Evolutionary conservation across 305 asterid genomes (phyloP).

Genomic region (Petunia hybrid): DNA sequence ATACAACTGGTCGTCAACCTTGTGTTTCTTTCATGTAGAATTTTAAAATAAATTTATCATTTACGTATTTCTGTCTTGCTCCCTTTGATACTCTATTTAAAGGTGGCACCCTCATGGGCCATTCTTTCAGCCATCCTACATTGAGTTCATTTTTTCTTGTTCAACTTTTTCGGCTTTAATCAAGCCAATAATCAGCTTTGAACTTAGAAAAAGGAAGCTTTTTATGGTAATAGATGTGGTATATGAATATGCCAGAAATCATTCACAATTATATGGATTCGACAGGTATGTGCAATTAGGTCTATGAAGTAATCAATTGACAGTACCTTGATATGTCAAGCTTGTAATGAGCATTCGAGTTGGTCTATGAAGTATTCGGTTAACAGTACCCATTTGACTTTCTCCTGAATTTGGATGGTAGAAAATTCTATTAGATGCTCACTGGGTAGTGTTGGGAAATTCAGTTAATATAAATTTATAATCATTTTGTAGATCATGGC

Average conservation of each 20-base stretch:
- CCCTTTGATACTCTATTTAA: background rate
- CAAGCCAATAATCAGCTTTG: too few relatives aligned
- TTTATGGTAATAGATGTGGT: too few relatives aligned
- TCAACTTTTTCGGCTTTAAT: background rate
- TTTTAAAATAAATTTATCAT: background rate
- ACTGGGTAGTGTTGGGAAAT: background rate
- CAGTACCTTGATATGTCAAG: background rate
- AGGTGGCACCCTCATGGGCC: background rate
- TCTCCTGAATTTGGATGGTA: background rate
- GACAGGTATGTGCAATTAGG: too few relatives aligned
- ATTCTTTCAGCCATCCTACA: background rate
- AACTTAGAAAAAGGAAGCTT: too few relatives aligned
- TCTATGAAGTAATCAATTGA: too few relatives aligned
- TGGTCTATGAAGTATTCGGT: background rate
- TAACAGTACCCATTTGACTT: background rate
- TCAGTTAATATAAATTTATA: slow-evolving; percentile 2
- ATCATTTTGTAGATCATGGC: slow-evolving; percentile 71
- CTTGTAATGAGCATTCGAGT: background rate
- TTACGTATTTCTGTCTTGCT: background rate
- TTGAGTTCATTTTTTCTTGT: background rate
- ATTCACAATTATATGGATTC: background rate
- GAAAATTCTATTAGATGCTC: background rate
- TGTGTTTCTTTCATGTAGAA: background rate
- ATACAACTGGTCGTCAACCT: background rate
- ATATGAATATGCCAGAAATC: too few relatives aligned